These are phyloP conservation scores for Aspergillus intermedius DNA, from an alignment of 2,329 filamentous ascomycete genomes.

Conservation along the genomic window DNA sequence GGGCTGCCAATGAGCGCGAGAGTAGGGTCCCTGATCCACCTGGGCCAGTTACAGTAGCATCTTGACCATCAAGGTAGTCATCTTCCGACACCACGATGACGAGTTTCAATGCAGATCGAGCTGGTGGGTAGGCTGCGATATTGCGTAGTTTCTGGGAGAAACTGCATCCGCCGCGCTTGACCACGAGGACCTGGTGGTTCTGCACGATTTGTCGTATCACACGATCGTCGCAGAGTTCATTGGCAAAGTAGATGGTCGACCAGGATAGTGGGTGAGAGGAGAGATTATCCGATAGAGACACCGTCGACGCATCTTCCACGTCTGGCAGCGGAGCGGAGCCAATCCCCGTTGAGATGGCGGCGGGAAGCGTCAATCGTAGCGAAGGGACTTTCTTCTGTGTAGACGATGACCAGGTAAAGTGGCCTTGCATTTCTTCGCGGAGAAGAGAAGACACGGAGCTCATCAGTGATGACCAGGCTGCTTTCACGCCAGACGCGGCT, in stretches of 20 bases:
- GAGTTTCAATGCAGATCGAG: constrained; percentile 60
- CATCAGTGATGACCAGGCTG: constrained; percentile 42
- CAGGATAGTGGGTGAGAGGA: constrained; percentile 54
- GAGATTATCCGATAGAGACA: constrained; percentile 31
- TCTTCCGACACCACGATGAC: constrained; percentile 69
- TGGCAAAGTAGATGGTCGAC: constrained; percentile 65
- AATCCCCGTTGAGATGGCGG: constrained; percentile 44
- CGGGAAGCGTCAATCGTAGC: constrained; percentile 40
- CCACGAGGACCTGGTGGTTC: constrained; percentile 68
- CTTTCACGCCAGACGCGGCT: constrained; percentile 29
- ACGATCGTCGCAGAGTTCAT: constrained; percentile 55
- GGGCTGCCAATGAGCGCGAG: constrained; percentile 32
- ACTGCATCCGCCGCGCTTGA: constrained; percentile 74
- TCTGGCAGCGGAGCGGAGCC: constrained; percentile 64
- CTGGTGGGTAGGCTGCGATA: constrained; percentile 70
- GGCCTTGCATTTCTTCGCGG: constrained; percentile 33
- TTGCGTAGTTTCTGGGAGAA: constrained; percentile 78
- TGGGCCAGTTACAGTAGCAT: constrained; percentile 16
- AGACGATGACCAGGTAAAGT: constrained; percentile 4
- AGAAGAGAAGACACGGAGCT: constrained; percentile 47
- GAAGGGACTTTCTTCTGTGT: constrained; percentile 24
- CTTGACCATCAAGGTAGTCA: constrained; percentile 34
- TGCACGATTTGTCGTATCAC: constrained; percentile 48
- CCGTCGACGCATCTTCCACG: constrained; percentile 47
- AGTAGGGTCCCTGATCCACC: constrained; percentile 11